Conservation (phyloP, 1,284 basidiomycete genomes). For the Cryptococcus sp. region DNA sequence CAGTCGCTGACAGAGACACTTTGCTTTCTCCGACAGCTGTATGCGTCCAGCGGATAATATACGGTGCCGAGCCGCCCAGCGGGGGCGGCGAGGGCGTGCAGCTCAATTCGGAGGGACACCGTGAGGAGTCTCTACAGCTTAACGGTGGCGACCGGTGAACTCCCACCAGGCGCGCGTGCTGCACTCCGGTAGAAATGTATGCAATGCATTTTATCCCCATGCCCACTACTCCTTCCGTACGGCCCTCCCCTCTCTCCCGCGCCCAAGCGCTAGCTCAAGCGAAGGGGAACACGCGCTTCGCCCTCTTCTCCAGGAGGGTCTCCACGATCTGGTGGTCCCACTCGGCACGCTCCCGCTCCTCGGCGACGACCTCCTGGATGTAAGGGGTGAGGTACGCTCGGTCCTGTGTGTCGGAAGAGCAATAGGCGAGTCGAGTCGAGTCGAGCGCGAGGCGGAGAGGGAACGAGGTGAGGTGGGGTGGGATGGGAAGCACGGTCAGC, state of each 20-base stretch:
- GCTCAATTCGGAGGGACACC: not conserved
- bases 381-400: conserved; percentile 82
- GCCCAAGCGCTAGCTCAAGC: not conserved
- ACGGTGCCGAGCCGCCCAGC: conserved; percentile 36
- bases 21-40: too few relatives aligned
- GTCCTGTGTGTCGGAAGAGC: conserved; percentile 59
- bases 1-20: not conserved
- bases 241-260: not conserved
- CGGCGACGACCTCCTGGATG: conserved; percentile 69
- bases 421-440: not conserved
- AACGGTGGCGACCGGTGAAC: conserved; percentile 7
- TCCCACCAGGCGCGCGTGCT: not conserved
- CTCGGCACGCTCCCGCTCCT: conserved; percentile 71
- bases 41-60: conserved; percentile 36
- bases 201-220: conserved; percentile 11
- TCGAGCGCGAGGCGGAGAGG: too few relatives aligned
- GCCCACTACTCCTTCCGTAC: not conserved
- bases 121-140: conserved; percentile 12
- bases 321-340: conserved; percentile 71
- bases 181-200: conserved; percentile 2
- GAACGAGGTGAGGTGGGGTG: too few relatives aligned
- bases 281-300: conserved; percentile 15
- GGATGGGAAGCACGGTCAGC: too few relatives aligned
- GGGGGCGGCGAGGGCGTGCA: not conserved
- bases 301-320: conserved; percentile 30